Evolutionary conservation across 805 yeast species (phyloP).

Genomic region (Zygoascus ofunaensis): DNA sequence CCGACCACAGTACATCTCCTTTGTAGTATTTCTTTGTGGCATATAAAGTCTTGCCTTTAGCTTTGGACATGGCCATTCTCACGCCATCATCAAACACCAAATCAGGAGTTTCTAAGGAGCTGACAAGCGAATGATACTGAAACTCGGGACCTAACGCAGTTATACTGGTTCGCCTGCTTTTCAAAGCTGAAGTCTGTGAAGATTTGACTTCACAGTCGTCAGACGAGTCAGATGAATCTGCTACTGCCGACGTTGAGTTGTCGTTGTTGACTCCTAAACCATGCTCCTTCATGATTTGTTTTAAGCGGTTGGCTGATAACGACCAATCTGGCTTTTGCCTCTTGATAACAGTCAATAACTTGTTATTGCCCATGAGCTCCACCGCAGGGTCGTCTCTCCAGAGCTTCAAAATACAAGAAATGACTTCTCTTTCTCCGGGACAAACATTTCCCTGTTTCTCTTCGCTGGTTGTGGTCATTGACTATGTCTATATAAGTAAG

Average conservation of each 20-base stretch:
- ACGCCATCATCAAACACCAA: slow-evolving; percentile 33
- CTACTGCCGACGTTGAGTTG: not conserved
- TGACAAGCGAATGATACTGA: slow-evolving; percentile 47
- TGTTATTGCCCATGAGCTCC: slow-evolving; percentile 47
- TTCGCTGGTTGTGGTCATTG: too few species aligned
- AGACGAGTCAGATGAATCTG: not conserved
- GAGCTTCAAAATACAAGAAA: slow-evolving; percentile 48
- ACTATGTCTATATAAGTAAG: too few species aligned
- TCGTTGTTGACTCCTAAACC: slow-evolving; percentile 38
- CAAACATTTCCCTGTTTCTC: slow-evolving; percentile 5
- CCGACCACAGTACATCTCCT: slow-evolving; percentile 52
- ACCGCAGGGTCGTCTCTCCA: slow-evolving; percentile 63
- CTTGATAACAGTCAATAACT: slow-evolving; percentile 45
- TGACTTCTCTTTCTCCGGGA: slow-evolving; percentile 52
- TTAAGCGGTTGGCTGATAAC: slow-evolving; percentile 49
- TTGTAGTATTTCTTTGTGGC: slow-evolving; percentile 39
- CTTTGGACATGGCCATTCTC: slow-evolving; percentile 40
- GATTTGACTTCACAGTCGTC: too few species aligned
- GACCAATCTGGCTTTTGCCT: slow-evolving; percentile 51
- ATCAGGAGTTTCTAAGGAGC: slow-evolving; percentile 41
- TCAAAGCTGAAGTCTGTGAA: not conserved
- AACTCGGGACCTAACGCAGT: slow-evolving; percentile 28
- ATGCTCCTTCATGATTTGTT: slow-evolving; percentile 43
- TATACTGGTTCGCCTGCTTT: not conserved
- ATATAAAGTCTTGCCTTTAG: slow-evolving; percentile 53